These are phyloP conservation scores for Blastobotrys serpentis DNA, from an alignment of 1,139 yeast genomes.

Conservation along the genomic window DNA sequence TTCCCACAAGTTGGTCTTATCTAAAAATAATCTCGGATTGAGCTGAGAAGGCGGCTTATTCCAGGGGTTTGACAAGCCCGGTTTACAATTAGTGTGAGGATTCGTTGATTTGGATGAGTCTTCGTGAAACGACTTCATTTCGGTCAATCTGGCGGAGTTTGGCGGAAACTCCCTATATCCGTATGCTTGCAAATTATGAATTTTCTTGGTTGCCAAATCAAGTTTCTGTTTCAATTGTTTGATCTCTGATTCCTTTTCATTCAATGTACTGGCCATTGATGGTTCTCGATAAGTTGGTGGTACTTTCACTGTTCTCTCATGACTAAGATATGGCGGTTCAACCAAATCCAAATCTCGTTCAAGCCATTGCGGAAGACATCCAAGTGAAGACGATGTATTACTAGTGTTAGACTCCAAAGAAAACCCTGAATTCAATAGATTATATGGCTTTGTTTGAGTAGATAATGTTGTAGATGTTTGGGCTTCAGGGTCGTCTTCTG, in stretches of 20 bases:
- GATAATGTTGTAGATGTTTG: neutral
- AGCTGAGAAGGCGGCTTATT: neutral
- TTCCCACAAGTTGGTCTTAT: neutral
- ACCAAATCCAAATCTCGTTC: conserved; percentile 14
- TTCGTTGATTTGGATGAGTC: too few relatives aligned
- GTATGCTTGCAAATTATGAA: conserved; percentile 9
- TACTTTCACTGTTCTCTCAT: neutral
- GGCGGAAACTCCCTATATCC: neutral
- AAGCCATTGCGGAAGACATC: conserved; percentile 17
- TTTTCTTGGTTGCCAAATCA: conserved; percentile 10
- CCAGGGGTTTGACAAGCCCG: neutral
- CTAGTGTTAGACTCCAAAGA: neutral
- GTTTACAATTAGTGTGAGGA: too few relatives aligned
- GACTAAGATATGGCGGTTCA: neutral
- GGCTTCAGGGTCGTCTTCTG: neutral
- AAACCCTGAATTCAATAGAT: neutral
- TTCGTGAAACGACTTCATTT: too few relatives aligned
- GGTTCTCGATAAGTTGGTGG: neutral
- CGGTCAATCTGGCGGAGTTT: too few relatives aligned
- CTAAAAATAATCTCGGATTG: neutral
- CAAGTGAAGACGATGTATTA: neutral
- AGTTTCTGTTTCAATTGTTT: conserved; percentile 10
- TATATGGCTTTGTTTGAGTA: neutral
- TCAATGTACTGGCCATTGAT: conserved; percentile 13
- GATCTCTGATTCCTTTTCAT: conserved; percentile 15